Evolutionary conservation across 2,329 filamentous ascomycete genomes (phyloP).

Genomic region (Onygenales sp.): DNA sequence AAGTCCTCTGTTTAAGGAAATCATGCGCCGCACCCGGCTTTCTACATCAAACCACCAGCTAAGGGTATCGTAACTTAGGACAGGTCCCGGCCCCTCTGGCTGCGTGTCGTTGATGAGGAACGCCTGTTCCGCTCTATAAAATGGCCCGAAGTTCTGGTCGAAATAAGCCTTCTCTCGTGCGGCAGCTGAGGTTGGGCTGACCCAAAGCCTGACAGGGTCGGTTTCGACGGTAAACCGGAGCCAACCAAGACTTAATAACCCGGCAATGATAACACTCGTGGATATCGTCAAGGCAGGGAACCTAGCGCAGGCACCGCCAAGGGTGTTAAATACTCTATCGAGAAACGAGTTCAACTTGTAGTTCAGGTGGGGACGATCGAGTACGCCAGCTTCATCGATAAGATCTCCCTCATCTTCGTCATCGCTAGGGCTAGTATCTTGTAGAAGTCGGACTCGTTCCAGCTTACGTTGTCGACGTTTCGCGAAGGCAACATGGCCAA

Average conservation of each 20-base stretch:
- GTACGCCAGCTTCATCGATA: slow-evolving; percentile 63
- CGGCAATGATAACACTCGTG: slow-evolving; percentile 64
- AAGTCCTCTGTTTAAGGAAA: slow-evolving; percentile 58
- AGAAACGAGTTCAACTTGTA: slow-evolving; percentile 80
- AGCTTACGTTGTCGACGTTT: slow-evolving; percentile 65
- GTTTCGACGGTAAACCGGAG: slow-evolving; percentile 79
- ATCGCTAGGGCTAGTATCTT: slow-evolving; percentile 74
- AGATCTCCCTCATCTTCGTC: slow-evolving; percentile 90
- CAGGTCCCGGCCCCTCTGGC: slow-evolving; percentile 55
- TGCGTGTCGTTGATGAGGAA: slow-evolving; percentile 86
- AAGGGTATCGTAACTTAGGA: slow-evolving; percentile 80
- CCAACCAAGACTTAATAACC: slow-evolving; percentile 77
- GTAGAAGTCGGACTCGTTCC: slow-evolving; percentile 75
- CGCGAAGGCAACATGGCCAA: slow-evolving; percentile 66
- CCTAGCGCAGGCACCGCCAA: slow-evolving; percentile 70
- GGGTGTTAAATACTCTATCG: slow-evolving; percentile 66
- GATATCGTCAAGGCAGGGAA: slow-evolving; percentile 79
- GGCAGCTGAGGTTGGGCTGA: slow-evolving; percentile 84
- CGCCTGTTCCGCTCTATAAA: slow-evolving; percentile 86
- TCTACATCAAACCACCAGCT: slow-evolving; percentile 93
- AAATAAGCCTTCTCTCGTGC: slow-evolving; percentile 93
- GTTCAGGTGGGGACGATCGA: slow-evolving; percentile 66
- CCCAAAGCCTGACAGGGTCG: slow-evolving; percentile 88
- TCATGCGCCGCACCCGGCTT: slow-evolving; percentile 61
- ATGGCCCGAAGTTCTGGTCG: slow-evolving; percentile 85